Base-by-base conservation (phyloP, 2,329 filamentous ascomycete species). In the Diplodia intermedia region DNA sequence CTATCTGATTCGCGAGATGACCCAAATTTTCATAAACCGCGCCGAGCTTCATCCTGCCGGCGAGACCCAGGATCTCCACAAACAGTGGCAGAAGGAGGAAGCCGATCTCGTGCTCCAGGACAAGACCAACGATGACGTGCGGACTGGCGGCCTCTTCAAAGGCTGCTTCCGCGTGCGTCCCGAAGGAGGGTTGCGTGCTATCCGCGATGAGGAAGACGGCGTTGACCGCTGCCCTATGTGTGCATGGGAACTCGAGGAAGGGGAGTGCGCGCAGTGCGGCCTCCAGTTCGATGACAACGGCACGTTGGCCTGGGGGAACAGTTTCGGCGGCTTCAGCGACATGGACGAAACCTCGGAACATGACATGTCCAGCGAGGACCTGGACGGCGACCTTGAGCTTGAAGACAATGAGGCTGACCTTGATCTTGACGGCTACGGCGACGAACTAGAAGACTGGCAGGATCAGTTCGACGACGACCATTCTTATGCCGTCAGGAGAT, bases 1-100 rank as follows among this genome's bases (percentile, higher is more conserved):
- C 50, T 91, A 89, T 74, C 76, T 90, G 40, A 84, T 91, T 65
- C 85, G 89, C 68, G 86, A 90, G 68, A 84, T 91, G 77, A 87
- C 89, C 29, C 83, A 86, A 69, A 81, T 89, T 70, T 89, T 91
- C 76, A 84, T 86, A 50, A 84, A 81, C 70, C 84, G 86, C 66
- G 81, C 81, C 40, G 88, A 90, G 73, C 80, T 91, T 50, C 79
- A 91, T 66, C 87, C 89, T 49, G 80, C 84, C 52, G 88, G 86
- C 55, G 89, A 91, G 77, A 89, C 87, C 2, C 80, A 86, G 4
- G 85, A 87, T 56, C 86, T 90, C 73, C 89, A 91, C 75, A 76
- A 77, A 33, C 78, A 82, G 71, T 85, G 84, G 76, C 86, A 86
- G 71, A 82, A 82, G 52, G 87, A 89, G 70, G 89, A 90, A 75